Evolutionary conservation across 2,329 filamentous ascomycete species (phyloP).

Genomic region (Zymoseptoria tritici): DNA sequence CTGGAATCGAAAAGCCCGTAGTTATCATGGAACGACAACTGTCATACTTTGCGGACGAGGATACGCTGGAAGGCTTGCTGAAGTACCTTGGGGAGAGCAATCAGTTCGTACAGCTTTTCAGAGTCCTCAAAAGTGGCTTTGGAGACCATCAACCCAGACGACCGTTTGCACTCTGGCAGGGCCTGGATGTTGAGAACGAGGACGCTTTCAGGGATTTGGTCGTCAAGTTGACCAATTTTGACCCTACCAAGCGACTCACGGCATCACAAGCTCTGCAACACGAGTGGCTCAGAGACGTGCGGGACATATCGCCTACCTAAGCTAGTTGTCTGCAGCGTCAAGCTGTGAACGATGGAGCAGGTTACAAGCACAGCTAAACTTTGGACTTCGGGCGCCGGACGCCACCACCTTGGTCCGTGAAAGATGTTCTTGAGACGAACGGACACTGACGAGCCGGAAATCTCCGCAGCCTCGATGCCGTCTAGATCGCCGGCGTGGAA

Average conservation of each 20-base stretch:
- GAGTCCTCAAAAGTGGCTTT: conserved; percentile 35
- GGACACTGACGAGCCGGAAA: no score
- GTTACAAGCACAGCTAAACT: no score
- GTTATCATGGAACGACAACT: conserved; percentile 32
- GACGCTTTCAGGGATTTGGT: conserved; percentile 3
- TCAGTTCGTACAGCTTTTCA: conserved; percentile 34
- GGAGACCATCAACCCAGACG: conserved; percentile 33
- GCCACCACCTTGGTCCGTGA: no score
- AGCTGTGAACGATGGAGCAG: no score
- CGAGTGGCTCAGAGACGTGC: conserved; percentile 1
- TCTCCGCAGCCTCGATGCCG: no score
- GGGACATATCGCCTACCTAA: neutral
- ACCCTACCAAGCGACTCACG: conserved; percentile 1
- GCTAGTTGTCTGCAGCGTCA: neutral
- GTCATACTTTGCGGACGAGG: conserved; percentile 26
- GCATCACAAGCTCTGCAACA: neutral
- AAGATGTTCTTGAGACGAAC: no score
- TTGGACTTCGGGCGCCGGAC: no score
- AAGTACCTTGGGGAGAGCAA: conserved; percentile 32
- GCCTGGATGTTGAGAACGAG: conserved; percentile 14
- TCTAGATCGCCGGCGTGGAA: no score
- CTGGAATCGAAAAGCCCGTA: conserved; percentile 31
- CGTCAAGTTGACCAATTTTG: neutral
- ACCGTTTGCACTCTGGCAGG: conserved; percentile 26
- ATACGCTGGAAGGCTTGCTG: conserved; percentile 26